Evolutionary conservation across 2,329 filamentous ascomycete species (phyloP), one percentile per base, ranked within the genome.

Genomic region (Fusarium oxysporum): DNA sequence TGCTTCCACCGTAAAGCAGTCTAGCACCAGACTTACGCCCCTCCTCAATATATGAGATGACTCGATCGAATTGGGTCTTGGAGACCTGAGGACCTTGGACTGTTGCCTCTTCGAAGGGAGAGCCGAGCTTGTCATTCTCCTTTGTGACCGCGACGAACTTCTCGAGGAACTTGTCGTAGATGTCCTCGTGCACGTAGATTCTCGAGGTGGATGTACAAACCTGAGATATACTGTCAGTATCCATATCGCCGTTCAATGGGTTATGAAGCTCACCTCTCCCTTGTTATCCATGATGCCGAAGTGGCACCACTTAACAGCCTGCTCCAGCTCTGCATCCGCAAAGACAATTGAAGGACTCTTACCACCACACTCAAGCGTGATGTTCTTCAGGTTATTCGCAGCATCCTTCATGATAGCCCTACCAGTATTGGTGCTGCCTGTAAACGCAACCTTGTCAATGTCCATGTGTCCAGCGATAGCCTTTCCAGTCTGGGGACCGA

Each of bases 371-470:
- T 90, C 87, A 19, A 89, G 82, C 1, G 87, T 89, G 58, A 89
- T 87, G 73, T 89, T 89, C 80, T 89, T 89, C 76, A 87, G 77
- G 65, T 85, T 92, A 0, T 86, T 82, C 6, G 89, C 85, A 0
- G 92, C 91, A 80, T 87, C 84, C 77, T 91, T 92, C 90, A 93
- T 92, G 60, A 93, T 92, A 70, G 90, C 86, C 38, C 88, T 86
- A 8, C 90, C 92, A 3, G 91, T 93, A 10, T 83, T 84, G 2
- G 91, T 93, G 43, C 88, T 91, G 43, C 92, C 92, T 0, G 92
- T 93, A 70, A 93, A 93, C 0, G 91, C 90, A 66, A 93, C 85
- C 82, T 93, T 93, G 73, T 92, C 89, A 37, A 93, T 86, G 47
- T 86, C 86, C 35, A 88, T 81, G 77, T 93, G 92, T 45, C 86